Conservation (phyloP, 2,329 filamentous ascomycete species). For the Meredithiella fracta region DNA sequence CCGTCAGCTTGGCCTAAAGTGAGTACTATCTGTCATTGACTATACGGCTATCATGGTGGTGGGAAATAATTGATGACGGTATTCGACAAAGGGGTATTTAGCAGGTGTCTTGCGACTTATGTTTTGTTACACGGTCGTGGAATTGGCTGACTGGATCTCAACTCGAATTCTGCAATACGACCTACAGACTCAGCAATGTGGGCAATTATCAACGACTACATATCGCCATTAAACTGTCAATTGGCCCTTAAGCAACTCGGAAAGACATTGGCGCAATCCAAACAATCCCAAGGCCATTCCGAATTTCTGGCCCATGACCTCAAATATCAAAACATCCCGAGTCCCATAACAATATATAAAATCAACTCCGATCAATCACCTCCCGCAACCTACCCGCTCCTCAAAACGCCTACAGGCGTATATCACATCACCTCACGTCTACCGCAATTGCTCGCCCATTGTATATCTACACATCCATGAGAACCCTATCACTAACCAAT, state of each 20-base stretch:
- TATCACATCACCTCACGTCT: not conserved
- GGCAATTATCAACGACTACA: not conserved
- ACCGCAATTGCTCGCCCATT: not conserved
- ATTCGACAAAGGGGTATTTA: not conserved
- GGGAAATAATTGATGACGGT: not conserved
- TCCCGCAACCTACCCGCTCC: not conserved
- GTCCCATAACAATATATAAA: not conserved
- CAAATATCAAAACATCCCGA: not conserved
- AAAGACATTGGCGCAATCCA: not conserved
- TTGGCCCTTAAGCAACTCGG: not conserved
- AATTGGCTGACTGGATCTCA: not conserved
- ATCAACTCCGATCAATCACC: not conserved
- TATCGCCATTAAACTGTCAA: not conserved
- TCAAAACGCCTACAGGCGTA: too few species aligned
- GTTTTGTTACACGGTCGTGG: not conserved
- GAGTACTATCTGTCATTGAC: slow-evolving; percentile 6
- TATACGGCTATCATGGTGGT: not conserved
- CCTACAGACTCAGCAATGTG: too few species aligned
- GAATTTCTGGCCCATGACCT: not conserved
- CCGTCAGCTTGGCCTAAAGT: slow-evolving; percentile 83
- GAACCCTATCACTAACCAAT: slow-evolving; percentile 6
- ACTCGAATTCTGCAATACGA: not conserved
- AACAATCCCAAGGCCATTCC: not conserved
- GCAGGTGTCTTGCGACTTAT: not conserved
- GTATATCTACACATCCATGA: not conserved